Evolutionary conservation across 352 stramenopile genomes (phyloP), one percentile per base, ranked within the genome.

Genomic region (Phytophthora multivora): DNA sequence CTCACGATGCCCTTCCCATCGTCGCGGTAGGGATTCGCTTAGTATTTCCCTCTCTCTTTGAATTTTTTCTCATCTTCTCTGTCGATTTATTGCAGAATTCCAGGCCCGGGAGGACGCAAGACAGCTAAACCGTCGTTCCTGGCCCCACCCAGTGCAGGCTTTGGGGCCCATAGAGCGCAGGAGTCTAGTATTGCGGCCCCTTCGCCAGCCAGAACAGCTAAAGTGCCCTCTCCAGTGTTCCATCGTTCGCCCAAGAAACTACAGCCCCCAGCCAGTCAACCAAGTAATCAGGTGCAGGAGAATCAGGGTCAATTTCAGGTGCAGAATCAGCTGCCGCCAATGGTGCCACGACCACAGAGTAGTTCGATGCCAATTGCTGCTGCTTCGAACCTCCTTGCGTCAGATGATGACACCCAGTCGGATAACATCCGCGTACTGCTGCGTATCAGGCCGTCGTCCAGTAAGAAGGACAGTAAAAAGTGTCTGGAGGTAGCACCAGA

Each of bases 381-480:
- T 47, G 13, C 28, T 35, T 42, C 21, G 12, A 66, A 59, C 30
- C 51, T 19, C 42, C 66, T 61, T 16, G 35, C 65, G 18, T 59
- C 28, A 19, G 43, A 51, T 7, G 12, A 51, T 26, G 23, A 39
- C 16, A 47, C 61, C 1, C 51, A 66, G 53, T 73, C 70, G 21
- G 82, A 93, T 52, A 93, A 77, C 40, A 93, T 93, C 48, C 84
- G 84, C 40, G 83, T 89, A 15, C 31, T 93, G 51, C 53, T 93
- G n/a, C 80, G 84, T 21, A 89, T 93, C 49, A 69, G 52, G 49
- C 71, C 50, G 51, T 63, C 33, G 7, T 48, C 51, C 10, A 51
- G 51, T 1, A 45, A 33, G 28, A 33, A 51, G n/a, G 73, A 85
- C 23, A 46, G 25, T 6, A 54, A 77, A 23, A 77, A 75, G n/a